Evolutionary conservation across 2,329 filamentous ascomycete genomes (phyloP), one percentile per base, ranked within the genome.

Genomic region (Sporothrix pallida): DNA sequence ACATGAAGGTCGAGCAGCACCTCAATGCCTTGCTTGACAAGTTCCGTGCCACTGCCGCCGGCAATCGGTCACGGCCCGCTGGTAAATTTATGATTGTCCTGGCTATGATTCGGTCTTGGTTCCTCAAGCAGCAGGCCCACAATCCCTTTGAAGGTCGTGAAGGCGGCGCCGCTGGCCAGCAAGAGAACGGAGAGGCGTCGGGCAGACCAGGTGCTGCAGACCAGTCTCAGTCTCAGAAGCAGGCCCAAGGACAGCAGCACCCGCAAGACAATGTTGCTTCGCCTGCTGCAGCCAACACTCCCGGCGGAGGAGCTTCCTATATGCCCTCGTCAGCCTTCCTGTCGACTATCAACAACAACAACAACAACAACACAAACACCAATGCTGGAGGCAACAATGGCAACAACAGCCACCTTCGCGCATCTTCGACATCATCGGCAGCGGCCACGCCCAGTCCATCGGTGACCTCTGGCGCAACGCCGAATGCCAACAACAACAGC

Each of bases 41-140:
- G 77, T 92, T 95, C 78, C 86, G 87, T 74, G 85, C 87, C 54
- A 86, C 90, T 0, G 90, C 91, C 0, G 87, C 88, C 3, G 86
- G 87, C 0, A 88, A 91, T 70, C 88, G 87, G 74, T 92, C 89
- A 62, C 86, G 90, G 1, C 89, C 91, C 0, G 88, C 91, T 0
- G 85, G 86, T 69, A 94, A 93, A 80, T 94, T 94, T 76, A 84
- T 92, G 2, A 85, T 93, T 74, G 90, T 94, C 6, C 82, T 94
- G 10, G 84, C 87, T 69, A 91, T 94, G 89, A 82, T 95, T 37
- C 88, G 88, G 58, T 87, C 86, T 37, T 93, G 92, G 91, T 93
- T 92, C 79, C 80, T 87, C 78, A 84, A 89, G 70, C 82, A 83
- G 74, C 75, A 73, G 13, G 37, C 56, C 1, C 26, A 70, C 56